Base-by-base conservation (phyloP, 208 protist genomes). In the Porcisia deanei region DNA sequence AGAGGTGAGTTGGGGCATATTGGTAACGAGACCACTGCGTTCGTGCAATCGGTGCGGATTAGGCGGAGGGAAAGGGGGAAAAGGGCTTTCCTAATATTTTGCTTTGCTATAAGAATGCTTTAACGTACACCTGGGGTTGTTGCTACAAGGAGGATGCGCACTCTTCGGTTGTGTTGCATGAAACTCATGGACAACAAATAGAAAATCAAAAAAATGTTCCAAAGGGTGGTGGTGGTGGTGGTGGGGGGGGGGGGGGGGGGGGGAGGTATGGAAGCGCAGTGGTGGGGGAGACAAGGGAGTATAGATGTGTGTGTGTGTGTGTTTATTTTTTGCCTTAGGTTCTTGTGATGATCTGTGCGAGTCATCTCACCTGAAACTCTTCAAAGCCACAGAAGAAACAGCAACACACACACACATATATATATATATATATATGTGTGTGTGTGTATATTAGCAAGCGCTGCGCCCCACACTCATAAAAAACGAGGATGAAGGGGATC, bases 1-100 rank as follows among this genome's bases (percentile, higher is more conserved):
- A 7, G 75, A 43, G 52, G 68, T 54, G 66, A 57, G 47, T 25
- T 53, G 18, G 41, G 77, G 34, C 39, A 60, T 61, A 9, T 16
- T 3, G 34, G 43, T 6, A 22, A 3, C 49, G 43, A 41, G 16
- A 43, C 34, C 0, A 73, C 52, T 45, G 41, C n/a, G 8, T n/a
- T 49, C 52, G 71, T 18, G 54, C 39, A 52, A 37, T 37, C 43
- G 53, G 43, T 37, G 22, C 39, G 43, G 22, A 34, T n/a, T 67
- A 5, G 3, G 22, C 8, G 8, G 10, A 12, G 47, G 10, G 5
- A 1, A 14, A 5, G 10, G 8, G 10, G 10, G 5, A 52, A 52
- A 52, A 12, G 5, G 1, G 5, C 10, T 52, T 52, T 18, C 3
- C n/a, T 16, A 1, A 16, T 52, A 8, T 52, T 9, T 34, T 4